Percentiles rank a stretch among this genome's conserved stretches.
phyloP scores from a whole-genome alignment of 371 early-diverging fungal species.

The Umbelopsis sp. region DNA sequence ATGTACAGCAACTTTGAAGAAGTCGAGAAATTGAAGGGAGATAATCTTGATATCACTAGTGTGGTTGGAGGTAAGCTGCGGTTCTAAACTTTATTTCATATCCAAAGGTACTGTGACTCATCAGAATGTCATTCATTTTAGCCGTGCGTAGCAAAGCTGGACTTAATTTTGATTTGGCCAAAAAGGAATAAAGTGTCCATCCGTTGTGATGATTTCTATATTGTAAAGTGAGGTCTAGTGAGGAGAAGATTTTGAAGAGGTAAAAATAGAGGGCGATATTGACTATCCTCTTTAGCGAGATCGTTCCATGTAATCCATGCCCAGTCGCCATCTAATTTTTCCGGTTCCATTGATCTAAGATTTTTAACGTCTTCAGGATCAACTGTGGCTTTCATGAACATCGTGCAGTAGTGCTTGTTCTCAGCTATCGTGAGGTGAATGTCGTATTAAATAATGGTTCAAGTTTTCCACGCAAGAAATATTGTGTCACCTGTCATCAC shows the following conservation, averaged over 20 bases:
- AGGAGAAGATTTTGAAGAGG: slow-evolving; percentile 31
- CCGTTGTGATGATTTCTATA: background rate
- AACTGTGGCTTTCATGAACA: slow-evolving; percentile 58
- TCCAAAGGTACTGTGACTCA: too few relatives aligned
- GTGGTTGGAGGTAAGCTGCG: slow-evolving; percentile 37
- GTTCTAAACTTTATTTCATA: too few relatives aligned
- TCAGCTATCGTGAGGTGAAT: slow-evolving; percentile 24
- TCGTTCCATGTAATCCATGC: slow-evolving; percentile 52
- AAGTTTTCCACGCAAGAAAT: background rate
- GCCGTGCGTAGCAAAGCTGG: slow-evolving; percentile 23
- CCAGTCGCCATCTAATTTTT: slow-evolving; percentile 63
- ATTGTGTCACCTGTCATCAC: slow-evolving; percentile 39
- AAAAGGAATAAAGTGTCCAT: background rate
- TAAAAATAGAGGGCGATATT: slow-evolving; percentile 44
- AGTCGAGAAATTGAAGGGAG: slow-evolving; percentile 30
- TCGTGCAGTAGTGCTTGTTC: slow-evolving; percentile 64
- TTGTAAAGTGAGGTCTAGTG: slow-evolving; percentile 5
- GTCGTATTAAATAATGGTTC: background rate
- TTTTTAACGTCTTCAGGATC: slow-evolving; percentile 19
- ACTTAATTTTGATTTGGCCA: slow-evolving; percentile 21
- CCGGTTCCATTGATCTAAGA: slow-evolving; percentile 58
- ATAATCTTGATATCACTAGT: slow-evolving; percentile 39
- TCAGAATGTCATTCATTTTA: background rate
- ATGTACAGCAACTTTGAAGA: slow-evolving; percentile 34
- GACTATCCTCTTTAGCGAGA: slow-evolving; percentile 30